These are phyloP conservation scores for Globisporangium camurandrum DNA, from an alignment of 352 stramenopile genomes.

Conservation along the genomic window DNA sequence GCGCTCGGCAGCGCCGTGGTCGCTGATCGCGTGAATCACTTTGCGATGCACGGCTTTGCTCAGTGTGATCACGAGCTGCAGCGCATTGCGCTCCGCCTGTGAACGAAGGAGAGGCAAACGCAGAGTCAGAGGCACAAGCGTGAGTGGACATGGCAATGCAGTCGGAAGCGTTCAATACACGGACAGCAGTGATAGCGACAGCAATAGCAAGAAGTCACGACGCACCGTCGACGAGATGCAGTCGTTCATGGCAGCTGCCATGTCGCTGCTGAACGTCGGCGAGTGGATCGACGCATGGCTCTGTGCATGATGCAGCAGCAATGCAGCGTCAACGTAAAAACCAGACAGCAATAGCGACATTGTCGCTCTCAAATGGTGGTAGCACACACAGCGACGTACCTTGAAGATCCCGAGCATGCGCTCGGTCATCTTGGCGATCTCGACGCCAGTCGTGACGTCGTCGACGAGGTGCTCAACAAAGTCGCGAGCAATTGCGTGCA, in stretches of 20 bases:
- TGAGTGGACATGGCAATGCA: too few relatives aligned
- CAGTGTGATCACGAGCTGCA: conserved; percentile 68
- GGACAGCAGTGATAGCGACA: not conserved
- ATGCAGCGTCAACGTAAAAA: not conserved
- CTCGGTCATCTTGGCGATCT: conserved; percentile 65
- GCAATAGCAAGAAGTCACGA: too few relatives aligned
- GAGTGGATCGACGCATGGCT: conserved; percentile 75
- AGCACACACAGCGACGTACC: conserved; percentile 17
- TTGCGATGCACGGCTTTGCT: conserved; percentile 67
- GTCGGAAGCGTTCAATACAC: too few relatives aligned
- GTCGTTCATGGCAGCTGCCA: conserved; percentile 27
- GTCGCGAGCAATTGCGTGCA: conserved; percentile 22
- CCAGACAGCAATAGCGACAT: not conserved
- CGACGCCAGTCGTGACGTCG: conserved; percentile 46
- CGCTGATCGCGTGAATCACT: conserved; percentile 20
- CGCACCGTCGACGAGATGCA: conserved; percentile 13
- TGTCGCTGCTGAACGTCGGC: conserved; percentile 45
- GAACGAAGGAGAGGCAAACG: not conserved
- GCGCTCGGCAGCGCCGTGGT: conserved; percentile 22
- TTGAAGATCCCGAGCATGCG: conserved; percentile 68
- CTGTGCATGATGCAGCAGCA: conserved; percentile 15
- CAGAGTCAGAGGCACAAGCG: not conserved
- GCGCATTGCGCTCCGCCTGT: conserved; percentile 65
- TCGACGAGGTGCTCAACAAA: conserved; percentile 51
- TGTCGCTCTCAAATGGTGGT: not conserved